Conservation (phyloP, 257 asterid genomes). For the Solanum acaule region DNA sequence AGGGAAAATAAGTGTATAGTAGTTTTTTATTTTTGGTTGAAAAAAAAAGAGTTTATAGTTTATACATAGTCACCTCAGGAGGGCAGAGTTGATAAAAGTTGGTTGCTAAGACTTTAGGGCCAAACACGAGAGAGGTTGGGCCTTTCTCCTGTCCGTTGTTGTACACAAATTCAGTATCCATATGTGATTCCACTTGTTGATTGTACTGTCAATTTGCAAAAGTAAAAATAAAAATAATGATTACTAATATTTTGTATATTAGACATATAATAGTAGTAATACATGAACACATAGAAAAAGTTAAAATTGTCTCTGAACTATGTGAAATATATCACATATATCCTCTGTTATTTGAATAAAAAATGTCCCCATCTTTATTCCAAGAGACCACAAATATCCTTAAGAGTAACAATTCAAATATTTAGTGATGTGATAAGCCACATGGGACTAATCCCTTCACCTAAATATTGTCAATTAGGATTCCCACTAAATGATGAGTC, state of each 20-base stretch:
- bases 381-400: no score
- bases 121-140: slow-evolving; percentile 21
- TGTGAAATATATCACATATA: no score
- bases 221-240: background rate
- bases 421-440: no score
- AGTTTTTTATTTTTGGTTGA: no score
- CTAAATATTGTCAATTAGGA: no score
- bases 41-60: background rate
- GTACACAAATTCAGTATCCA: slow-evolving; percentile 14
- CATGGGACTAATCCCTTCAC: no score
- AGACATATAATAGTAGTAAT: background rate
- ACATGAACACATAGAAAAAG: background rate
- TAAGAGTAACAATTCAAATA: no score
- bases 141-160: slow-evolving; percentile 11
- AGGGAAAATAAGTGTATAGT: background rate
- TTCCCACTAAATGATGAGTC: no score
- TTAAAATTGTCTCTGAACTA: no score
- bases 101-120: slow-evolving; percentile 23
- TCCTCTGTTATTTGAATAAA: no score
- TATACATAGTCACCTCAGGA: slow-evolving; percentile 17
- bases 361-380: no score
- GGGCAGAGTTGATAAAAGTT: slow-evolving; percentile 30
- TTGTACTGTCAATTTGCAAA: background rate
- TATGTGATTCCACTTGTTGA: slow-evolving; percentile 8
- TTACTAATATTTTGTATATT: background rate